Evolutionary conservation across 1,284 basidiomycete species (phyloP), one percentile per base, ranked within the genome.

Genomic region (Naganishia cerealis): DNA sequence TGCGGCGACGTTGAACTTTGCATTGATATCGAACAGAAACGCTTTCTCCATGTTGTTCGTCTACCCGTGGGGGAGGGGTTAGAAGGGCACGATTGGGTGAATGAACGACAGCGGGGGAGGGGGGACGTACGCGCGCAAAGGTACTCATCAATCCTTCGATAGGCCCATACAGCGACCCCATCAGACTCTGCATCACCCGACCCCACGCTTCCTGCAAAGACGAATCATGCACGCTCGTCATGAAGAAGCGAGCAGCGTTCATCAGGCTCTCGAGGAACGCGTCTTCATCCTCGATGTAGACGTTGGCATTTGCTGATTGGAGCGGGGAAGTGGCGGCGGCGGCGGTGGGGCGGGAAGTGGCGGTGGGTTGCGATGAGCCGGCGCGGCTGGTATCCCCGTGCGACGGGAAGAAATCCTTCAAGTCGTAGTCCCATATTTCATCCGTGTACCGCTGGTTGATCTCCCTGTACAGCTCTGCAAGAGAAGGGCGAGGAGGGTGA

Each of bases 21-120:
- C 92, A 6, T 85, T 85, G 4, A 88, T 87, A 77, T 99, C 95
- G 74, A 97, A 97, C 13, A 98, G 80, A 78, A 94, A 97, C 0
- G 91, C 90, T 78, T 96, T 97, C 48, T 91, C 89, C 57, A 71
- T 68, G 39, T 58, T 52, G 42, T 61, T 65, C 53, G 57, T 57
- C 63, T 68, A 65, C 6, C 2, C 21, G 26, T 18, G 8, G 33
- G n/a, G 70, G 12, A 7, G 48, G 57, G 58, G 55, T 55, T n/a
- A 18, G 43, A 8, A n/a, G 2, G 26, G 18, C 16, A 5, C 53
- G 13, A 21, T 10, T 1, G 29, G 26, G 18, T 13, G 29, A 36
- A 18, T 3, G 54, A 56, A n/a, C 5, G 54, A 24, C 24, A 15
- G 13, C 15, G 1, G 4, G 9, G 1, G 42, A 16, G 26, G 43